A percentile compares a stretch with the other conserved stretches of the same genome.
Conservation (phyloP, 371 early-diverging fungal genomes). For the Vairimorpha necatrix region DNA sequence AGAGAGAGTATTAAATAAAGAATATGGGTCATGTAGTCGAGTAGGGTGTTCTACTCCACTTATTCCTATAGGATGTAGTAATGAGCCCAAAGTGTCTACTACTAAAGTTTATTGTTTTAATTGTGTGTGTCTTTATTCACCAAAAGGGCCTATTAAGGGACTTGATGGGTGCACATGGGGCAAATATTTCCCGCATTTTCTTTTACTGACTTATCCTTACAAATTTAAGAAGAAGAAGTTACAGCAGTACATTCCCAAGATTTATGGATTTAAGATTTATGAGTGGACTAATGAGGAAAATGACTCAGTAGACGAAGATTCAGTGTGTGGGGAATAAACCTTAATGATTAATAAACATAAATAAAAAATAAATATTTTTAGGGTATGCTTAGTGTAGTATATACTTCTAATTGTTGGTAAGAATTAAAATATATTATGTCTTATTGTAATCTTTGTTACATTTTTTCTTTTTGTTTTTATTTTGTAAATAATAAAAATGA, state of each 20-base stretch:
- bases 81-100: conserved; percentile 72
- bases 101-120: conserved; percentile 66
- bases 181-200: conserved; percentile 85
- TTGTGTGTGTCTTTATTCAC: conserved; percentile 80
- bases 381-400: not conserved
- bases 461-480: too few species aligned
- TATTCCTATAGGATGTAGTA: conserved; percentile 76
- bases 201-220: conserved; percentile 80
- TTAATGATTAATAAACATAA: not conserved
- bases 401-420: too few species aligned
- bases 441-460: too few species aligned
- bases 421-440: too few species aligned
- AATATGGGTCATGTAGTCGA: conserved; percentile 88
- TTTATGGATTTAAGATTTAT: conserved; percentile 82
- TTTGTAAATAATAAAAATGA: not conserved
- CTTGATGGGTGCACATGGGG: conserved; percentile 94
- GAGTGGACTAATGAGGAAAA: conserved; percentile 19
- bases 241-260: conserved; percentile 78
- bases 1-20: conserved; percentile 72
- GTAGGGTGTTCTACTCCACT: conserved; percentile 75
- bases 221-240: conserved; percentile 56
- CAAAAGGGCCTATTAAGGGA: conserved; percentile 69
- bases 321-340: not conserved
- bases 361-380: not conserved
- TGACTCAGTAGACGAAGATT: conserved; percentile 34